phyloP scores from a whole-genome alignment of 177 flowering plant species.

The Vitis hybrid region DNA sequence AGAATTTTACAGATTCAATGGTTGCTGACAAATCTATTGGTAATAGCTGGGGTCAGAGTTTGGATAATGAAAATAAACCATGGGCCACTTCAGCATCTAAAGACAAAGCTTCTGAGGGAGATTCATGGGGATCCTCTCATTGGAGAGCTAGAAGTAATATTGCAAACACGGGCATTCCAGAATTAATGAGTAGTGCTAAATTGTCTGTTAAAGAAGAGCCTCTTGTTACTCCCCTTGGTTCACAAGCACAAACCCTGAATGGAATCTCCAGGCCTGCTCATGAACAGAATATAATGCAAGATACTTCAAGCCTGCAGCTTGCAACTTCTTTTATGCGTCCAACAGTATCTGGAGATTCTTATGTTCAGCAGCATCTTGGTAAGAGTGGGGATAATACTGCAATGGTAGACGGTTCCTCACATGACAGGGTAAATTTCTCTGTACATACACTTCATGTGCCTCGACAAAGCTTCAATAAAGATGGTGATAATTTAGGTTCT shows the following conservation, averaged over 20 bases:
- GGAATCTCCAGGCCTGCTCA: conserved; percentile 7
- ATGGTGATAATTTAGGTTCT: conserved; percentile 9
- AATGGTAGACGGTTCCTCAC: conserved; percentile 8
- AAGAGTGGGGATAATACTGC: conserved; percentile 14
- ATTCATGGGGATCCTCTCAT: conserved; percentile 13
- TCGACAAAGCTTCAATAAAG: conserved; percentile 16
- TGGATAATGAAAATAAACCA: conserved; percentile 10
- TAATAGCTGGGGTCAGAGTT: background rate
- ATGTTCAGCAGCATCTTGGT: conserved; percentile 13
- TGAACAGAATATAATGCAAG: conserved; percentile 10
- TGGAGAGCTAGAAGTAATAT: conserved; percentile 13
- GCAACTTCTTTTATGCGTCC: conserved; percentile 10
- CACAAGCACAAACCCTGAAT: conserved; percentile 11
- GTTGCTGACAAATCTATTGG: background rate
- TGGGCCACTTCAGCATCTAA: conserved; percentile 1
- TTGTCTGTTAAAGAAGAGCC: conserved; percentile 25
- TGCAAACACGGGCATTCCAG: conserved; percentile 3
- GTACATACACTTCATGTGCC: conserved; percentile 2
- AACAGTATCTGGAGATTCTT: conserved; percentile 13
- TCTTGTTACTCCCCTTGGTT: conserved; percentile 7
- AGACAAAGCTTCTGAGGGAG: conserved; percentile 10
- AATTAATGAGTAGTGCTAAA: conserved; percentile 20
- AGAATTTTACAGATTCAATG: background rate
- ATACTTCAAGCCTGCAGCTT: conserved; percentile 13
- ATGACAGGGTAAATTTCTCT: conserved; percentile 16